phyloP scores from a whole-genome alignment of 2,329 filamentous ascomycete genomes.

The Emergomyces pasteurianus region DNA sequence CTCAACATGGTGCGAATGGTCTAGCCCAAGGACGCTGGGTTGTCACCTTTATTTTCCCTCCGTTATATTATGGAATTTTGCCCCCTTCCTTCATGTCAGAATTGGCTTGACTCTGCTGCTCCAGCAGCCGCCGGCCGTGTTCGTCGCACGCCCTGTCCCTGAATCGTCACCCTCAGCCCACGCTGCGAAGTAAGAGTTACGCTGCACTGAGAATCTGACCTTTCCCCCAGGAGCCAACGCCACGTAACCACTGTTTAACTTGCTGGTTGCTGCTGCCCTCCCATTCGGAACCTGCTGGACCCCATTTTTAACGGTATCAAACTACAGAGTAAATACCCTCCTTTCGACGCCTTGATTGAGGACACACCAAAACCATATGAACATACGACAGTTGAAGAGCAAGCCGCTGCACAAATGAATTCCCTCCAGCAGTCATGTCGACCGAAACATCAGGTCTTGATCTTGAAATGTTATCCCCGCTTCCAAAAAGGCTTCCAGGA shows the following conservation, averaged over 20 bases:
- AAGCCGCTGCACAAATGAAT: constrained; percentile 35
- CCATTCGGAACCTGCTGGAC: not conserved
- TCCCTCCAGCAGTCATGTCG: constrained; percentile 53
- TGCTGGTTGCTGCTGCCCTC: not conserved
- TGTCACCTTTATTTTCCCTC: not conserved
- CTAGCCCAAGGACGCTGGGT: not conserved
- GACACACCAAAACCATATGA: not conserved
- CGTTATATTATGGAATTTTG: not conserved
- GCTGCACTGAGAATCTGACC: no score
- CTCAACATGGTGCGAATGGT: not conserved
- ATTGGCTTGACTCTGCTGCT: constrained; percentile 1
- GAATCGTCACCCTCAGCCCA: not conserved
- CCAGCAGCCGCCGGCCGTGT: constrained; percentile 1
- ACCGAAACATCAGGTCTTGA: constrained; percentile 91
- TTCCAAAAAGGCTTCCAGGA: constrained; percentile 84
- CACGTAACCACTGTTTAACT: not conserved
- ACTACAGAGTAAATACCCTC: not conserved
- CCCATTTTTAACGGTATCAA: not conserved
- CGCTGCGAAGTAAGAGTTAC: no score
- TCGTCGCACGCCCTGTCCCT: not conserved
- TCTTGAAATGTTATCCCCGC: constrained; percentile 91
- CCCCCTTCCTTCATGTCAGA: constrained; percentile 4
- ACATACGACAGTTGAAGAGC: not conserved
- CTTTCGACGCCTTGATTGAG: not conserved
- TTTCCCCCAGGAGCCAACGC: not conserved